A percentile compares a stretch with the other conserved stretches of the same genome.
Evolutionary conservation across 495 filamentous ascomycete species (phyloP).

Genomic region (Chaetomium cochliodes): DNA sequence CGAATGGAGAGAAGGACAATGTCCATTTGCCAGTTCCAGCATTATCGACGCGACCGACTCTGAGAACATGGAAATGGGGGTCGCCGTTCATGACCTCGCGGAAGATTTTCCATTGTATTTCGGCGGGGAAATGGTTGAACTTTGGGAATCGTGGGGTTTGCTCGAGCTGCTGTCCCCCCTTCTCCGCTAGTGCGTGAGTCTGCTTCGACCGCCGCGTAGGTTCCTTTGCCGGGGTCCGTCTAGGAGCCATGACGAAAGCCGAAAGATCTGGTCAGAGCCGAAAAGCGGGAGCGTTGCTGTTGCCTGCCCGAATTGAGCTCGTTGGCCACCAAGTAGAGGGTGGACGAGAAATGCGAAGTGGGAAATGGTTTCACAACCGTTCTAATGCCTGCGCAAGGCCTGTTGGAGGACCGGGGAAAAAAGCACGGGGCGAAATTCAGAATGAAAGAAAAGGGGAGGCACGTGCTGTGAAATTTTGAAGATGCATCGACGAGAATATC

Average conservation of each 20-base stretch:
- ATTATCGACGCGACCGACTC: not conserved
- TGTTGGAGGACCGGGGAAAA: too few species aligned
- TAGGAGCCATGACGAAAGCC: not conserved
- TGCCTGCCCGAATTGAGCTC: too few species aligned
- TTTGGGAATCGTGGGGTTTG: not conserved
- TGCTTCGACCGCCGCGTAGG: not conserved
- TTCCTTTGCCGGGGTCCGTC: not conserved
- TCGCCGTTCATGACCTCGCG: constrained; percentile 23
- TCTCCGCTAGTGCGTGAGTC: not conserved
- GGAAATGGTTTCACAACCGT: not conserved
- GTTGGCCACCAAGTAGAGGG: not conserved
- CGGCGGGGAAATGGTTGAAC: constrained; percentile 15
- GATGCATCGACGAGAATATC: too few species aligned
- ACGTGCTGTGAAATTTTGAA: too few species aligned
- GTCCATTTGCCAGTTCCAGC: not conserved
- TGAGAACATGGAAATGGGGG: constrained; percentile 22
- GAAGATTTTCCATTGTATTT: constrained; percentile 24
- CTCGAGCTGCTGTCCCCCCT: not conserved
- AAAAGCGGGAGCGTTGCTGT: not conserved
- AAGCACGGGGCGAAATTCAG: too few species aligned
- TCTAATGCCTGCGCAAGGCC: too few species aligned
- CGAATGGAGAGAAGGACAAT: not conserved
- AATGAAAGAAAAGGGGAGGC: too few species aligned
- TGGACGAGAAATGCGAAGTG: not conserved
- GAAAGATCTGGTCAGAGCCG: not conserved